Percentiles rank a stretch among this genome's conserved stretches.
Conservation (phyloP, 345 rosid species). For the Populus alba region DNA sequence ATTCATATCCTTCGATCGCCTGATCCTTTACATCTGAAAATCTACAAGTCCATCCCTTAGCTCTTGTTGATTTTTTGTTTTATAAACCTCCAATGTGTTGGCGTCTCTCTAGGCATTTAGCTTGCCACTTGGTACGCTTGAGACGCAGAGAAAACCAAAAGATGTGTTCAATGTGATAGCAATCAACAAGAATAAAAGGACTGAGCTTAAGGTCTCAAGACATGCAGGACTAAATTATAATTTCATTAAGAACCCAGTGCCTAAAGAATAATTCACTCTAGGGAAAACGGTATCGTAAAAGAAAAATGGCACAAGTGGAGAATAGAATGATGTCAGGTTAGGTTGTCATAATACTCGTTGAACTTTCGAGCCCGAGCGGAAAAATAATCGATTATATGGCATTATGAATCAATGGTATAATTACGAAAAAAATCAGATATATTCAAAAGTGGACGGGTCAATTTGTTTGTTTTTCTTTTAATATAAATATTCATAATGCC, state of each 20-base stretch:
- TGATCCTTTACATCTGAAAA: not conserved
- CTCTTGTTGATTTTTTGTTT: too few species aligned
- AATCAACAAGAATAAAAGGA: too few species aligned
- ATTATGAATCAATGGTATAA: not conserved
- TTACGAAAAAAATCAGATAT: too few species aligned
- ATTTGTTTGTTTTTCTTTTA: too few species aligned
- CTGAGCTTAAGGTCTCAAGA: not conserved
- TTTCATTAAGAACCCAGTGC: not conserved
- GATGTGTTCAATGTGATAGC: too few species aligned
- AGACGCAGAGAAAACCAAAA: too few species aligned
- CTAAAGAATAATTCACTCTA: not conserved
- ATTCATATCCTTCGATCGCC: too few species aligned
- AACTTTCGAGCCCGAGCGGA: not conserved
- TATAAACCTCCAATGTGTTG: too few species aligned
- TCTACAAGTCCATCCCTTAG: too few species aligned
- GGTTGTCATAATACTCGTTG: not conserved
- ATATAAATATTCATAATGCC: too few species aligned
- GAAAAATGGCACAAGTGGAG: not conserved
- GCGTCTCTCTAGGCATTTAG: too few species aligned
- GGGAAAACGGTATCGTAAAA: not conserved
- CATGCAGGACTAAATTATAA: not conserved
- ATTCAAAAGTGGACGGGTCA: not conserved
- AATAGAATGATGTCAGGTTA: not conserved
- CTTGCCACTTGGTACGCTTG: too few species aligned
- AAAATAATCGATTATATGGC: not conserved